Evolutionary conservation across 345 rosid species (phyloP).

Genomic region (Triadica sebifera): DNA sequence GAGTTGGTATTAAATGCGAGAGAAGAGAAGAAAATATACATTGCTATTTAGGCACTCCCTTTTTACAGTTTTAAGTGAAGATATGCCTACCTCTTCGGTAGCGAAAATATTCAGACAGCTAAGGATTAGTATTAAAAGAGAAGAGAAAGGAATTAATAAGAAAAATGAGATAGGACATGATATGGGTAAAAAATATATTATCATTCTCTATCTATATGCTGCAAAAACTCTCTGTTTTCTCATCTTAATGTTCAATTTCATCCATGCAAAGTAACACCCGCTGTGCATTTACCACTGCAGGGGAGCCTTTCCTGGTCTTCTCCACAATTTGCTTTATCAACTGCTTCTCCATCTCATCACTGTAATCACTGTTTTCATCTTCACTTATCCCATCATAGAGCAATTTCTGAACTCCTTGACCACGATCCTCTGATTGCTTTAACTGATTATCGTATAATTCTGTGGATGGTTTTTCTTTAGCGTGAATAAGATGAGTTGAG

Average conservation of each 20-base stretch:
- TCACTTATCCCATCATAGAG: slow-evolving; percentile 38
- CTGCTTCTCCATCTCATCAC: slow-evolving; percentile 61
- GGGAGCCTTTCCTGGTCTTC: slow-evolving; percentile 75
- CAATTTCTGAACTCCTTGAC: slow-evolving; percentile 29
- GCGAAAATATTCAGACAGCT: background rate
- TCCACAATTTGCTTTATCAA: slow-evolving; percentile 82
- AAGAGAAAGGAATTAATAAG: background rate
- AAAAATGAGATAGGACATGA: background rate
- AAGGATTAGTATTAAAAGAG: background rate
- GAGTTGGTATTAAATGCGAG: too few relatives aligned
- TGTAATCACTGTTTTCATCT: slow-evolving; percentile 48
- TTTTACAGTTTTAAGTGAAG: background rate
- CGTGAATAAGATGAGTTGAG: background rate
- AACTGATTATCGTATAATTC: slow-evolving; percentile 9
- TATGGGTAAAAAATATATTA: background rate
- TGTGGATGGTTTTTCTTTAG: slow-evolving; percentile 3
- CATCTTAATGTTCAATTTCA: slow-evolving; percentile 26
- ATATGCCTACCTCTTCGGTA: background rate
- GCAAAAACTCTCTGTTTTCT: slow-evolving; percentile 20
- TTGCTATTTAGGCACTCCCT: background rate
- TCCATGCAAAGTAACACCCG: slow-evolving; percentile 49
- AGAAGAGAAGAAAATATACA: background rate
- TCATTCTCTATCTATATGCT: slow-evolving; percentile 10
- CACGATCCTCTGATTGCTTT: slow-evolving; percentile 15
- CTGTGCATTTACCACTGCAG: slow-evolving; percentile 68